These are phyloP conservation scores for Lentinula edodes DNA, from an alignment of 768 basidiomycete genomes.

Conservation along the genomic window DNA sequence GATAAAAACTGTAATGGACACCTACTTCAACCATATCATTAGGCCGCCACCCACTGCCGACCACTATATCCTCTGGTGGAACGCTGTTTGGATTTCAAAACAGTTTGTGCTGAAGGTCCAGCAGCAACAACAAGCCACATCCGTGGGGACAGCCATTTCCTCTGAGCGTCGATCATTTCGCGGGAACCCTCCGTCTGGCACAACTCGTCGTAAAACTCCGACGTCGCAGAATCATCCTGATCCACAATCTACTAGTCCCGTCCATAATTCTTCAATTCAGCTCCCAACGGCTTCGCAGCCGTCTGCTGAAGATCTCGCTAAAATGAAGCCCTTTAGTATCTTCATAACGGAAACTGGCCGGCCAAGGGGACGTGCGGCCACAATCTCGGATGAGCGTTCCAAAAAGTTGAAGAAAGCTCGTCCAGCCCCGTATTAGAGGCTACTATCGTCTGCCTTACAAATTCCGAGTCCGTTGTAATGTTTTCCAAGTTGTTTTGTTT, in stretches of 20 bases:
- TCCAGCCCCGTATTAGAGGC: neutral
- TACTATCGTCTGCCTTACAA: too few species aligned
- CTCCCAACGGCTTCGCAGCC: neutral
- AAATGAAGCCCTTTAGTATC: neutral
- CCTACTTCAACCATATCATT: neutral
- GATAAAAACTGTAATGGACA: neutral
- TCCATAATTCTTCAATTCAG: too few species aligned
- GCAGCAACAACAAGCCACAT: too few species aligned
- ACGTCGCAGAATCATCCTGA: neutral
- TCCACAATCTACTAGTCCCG: too few species aligned
- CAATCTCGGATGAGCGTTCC: neutral
- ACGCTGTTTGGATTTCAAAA: neutral
- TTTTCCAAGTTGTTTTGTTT: too few species aligned
- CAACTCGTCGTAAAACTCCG: neutral
- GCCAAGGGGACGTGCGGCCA: neutral
- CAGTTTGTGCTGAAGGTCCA: neutral
- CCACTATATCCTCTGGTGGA: neutral
- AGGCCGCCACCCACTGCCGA: neutral
- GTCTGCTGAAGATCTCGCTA: neutral
- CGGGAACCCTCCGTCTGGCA: neutral
- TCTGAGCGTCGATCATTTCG: too few species aligned
- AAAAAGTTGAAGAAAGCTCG: neutral
- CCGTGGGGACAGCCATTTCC: too few species aligned
- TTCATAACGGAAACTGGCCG: neutral
- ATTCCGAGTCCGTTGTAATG: too few species aligned